phyloP scores from a whole-genome alignment of 148 eudicot species.

The Camellia sinensis region DNA sequence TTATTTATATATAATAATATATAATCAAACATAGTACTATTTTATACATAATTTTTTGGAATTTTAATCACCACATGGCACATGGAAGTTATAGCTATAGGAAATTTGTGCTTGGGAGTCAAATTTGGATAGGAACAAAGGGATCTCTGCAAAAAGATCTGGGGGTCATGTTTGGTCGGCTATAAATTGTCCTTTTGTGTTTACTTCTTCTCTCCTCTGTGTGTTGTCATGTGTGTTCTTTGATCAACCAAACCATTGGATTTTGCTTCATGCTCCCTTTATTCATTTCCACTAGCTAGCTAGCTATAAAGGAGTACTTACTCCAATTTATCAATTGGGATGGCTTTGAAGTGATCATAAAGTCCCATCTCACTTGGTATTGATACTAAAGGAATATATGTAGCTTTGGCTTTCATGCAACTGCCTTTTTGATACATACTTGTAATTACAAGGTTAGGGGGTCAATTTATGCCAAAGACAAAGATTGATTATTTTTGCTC shows the following conservation, averaged over 20 bases:
- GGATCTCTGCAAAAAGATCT: conserved; percentile 17
- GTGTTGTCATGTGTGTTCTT: not conserved
- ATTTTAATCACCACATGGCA: not conserved
- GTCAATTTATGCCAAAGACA: too few relatives aligned
- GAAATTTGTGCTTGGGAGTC: conserved; percentile 14
- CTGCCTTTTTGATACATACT: conserved; percentile 7
- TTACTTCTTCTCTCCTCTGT: too few relatives aligned
- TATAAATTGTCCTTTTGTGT: not conserved
- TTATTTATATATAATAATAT: not conserved
- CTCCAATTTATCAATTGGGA: not conserved
- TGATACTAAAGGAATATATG: conserved; percentile 7
- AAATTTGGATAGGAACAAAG: conserved; percentile 18
- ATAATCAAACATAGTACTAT: too few relatives aligned
- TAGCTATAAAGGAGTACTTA: too few relatives aligned
- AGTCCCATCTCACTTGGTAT: not conserved
- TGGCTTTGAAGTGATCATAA: not conserved
- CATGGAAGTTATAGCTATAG: not conserved
- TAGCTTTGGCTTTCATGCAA: conserved; percentile 9
- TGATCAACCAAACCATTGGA: not conserved
- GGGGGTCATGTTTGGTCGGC: conserved; percentile 10
- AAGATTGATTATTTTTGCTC: too few relatives aligned
- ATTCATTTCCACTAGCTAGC: not conserved
- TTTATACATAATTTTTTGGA: not conserved
- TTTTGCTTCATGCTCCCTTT: conserved; percentile 8
- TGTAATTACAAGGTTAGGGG: too few relatives aligned